A percentile compares a stretch with the other conserved stretches of the same genome.
Conservation (phyloP, 805 yeast species). For the Starmerella bacillaris region DNA sequence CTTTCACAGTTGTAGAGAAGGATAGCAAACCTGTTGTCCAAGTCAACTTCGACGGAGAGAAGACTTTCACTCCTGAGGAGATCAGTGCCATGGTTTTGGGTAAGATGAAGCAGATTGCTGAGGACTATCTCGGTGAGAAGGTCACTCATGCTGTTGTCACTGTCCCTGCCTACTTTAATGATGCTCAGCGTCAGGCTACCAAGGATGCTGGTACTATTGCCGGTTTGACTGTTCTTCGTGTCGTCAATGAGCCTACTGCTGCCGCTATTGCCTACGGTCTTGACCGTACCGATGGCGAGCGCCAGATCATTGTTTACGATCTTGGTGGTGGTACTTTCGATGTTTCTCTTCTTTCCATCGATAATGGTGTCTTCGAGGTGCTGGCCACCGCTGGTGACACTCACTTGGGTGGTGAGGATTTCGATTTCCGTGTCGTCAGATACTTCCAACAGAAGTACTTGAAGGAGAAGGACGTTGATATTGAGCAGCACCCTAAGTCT, state of each 20-base stretch:
- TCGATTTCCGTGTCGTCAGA: constrained; percentile 73
- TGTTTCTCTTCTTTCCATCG: constrained; percentile 73
- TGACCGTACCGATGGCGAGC: constrained; percentile 61
- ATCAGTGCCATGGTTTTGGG: constrained; percentile 79
- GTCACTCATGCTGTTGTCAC: constrained; percentile 85
- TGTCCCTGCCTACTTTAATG: constrained; percentile 85
- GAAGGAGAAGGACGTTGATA: constrained; percentile 80
- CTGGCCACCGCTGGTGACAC: constrained; percentile 93
- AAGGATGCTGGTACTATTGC: constrained; percentile 88
- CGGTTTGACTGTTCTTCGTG: constrained; percentile 72
- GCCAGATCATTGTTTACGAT: constrained; percentile 80
- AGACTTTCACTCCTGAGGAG: constrained; percentile 78
- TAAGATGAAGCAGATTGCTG: constrained; percentile 86
- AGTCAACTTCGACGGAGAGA: constrained; percentile 54
- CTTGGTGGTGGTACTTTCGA: constrained; percentile 97
- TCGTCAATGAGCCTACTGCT: constrained; percentile 88
- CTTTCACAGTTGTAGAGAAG: constrained; percentile 51
- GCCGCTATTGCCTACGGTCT: constrained; percentile 96
- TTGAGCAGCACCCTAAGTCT: constrained; percentile 66
- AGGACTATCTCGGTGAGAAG: constrained; percentile 66
- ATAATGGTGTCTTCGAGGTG: constrained; percentile 83
- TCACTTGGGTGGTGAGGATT: constrained; percentile 95
- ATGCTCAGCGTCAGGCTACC: constrained; percentile 87
- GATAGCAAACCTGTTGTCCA: constrained; percentile 68
- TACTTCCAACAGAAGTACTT: constrained; percentile 71